A percentile compares a stretch with the other conserved stretches of the same genome.
Evolutionary conservation across 768 basidiomycete genomes (phyloP).

Genomic region (Termitomyces sp.): DNA sequence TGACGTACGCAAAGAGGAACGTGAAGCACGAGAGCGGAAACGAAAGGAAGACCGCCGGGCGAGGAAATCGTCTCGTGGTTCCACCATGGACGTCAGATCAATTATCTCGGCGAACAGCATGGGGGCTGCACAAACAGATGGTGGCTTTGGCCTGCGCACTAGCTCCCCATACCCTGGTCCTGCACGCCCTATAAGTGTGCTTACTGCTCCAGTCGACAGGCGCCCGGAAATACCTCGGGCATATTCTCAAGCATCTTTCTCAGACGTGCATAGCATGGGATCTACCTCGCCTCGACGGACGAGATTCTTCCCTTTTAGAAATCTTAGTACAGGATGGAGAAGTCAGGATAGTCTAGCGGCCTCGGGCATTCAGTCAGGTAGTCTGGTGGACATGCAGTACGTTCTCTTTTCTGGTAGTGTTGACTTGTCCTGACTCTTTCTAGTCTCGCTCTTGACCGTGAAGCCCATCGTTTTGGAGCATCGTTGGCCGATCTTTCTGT

Average conservation of each 20-base stretch:
- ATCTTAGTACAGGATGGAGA: slow-evolving; percentile 66
- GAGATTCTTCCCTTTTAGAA: slow-evolving; percentile 76
- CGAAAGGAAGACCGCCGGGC: slow-evolving; percentile 69
- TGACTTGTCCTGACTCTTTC: slow-evolving; percentile 11
- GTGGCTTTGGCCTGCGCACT: slow-evolving; percentile 49
- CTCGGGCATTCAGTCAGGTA: slow-evolving; percentile 74
- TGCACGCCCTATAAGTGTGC: slow-evolving; percentile 56
- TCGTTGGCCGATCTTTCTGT: slow-evolving; percentile 35
- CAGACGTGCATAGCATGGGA: slow-evolving; percentile 72
- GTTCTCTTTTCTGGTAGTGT: slow-evolving; percentile 34
- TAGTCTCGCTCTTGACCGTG: slow-evolving; percentile 78
- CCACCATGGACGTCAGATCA: slow-evolving; percentile 67
- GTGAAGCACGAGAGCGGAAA: slow-evolving; percentile 66
- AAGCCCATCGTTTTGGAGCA: slow-evolving; percentile 30
- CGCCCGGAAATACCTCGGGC: slow-evolving; percentile 60
- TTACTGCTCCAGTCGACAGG: slow-evolving; percentile 53
- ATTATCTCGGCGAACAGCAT: slow-evolving; percentile 66
- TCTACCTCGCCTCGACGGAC: slow-evolving; percentile 66
- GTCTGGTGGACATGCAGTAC: slow-evolving; percentile 93
- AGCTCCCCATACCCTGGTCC: slow-evolving; percentile 60
- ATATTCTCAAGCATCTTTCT: slow-evolving; percentile 77
- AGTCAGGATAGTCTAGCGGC: slow-evolving; percentile 80
- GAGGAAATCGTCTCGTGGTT: slow-evolving; percentile 72
- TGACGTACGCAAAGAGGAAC: slow-evolving; percentile 76
- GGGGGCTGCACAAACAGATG: slow-evolving; percentile 48